Percentiles rank a stretch among this genome's conserved stretches.
phyloP scores from a whole-genome alignment of 371 early-diverging fungal species.

The Mucor plumbeus region DNA sequence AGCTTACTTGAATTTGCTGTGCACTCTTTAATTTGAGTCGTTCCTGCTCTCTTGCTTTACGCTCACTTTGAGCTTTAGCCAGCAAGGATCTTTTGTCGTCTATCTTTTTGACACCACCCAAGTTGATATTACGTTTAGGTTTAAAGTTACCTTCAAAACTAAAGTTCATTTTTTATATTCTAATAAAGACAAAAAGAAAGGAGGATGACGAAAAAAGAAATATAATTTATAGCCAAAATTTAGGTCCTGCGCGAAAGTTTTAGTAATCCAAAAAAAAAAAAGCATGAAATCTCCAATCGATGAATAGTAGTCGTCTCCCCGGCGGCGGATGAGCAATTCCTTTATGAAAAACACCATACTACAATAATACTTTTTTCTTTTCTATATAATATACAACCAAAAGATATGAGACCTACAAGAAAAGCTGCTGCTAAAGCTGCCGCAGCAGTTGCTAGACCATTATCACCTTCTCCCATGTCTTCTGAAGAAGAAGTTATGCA shows the following conservation, averaged over 20 bases:
- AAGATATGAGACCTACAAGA: constrained; percentile 29
- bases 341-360: neutral
- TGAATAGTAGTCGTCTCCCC: neutral
- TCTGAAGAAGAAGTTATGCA: constrained; percentile 26
- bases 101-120: constrained; percentile 73
- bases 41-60: constrained; percentile 76
- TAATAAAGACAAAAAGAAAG: constrained; percentile 6
- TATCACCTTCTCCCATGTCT: constrained; percentile 30
- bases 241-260: neutral
- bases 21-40: constrained; percentile 65
- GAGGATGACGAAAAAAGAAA: neutral
- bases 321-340: neutral
- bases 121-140: constrained; percentile 74
- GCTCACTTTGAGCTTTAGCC: constrained; percentile 75
- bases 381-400: neutral
- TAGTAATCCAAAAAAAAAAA: neutral
- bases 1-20: constrained; percentile 66
- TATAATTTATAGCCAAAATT: too few relatives aligned
- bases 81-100: constrained; percentile 72
- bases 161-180: constrained; percentile 43
- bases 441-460: constrained; percentile 17
- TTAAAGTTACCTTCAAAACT: constrained; percentile 79
- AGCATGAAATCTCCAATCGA: neutral
- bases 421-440: constrained; percentile 27
- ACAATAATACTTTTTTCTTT: neutral